Percentiles rank a stretch among this genome's conserved stretches.
phyloP scores from a whole-genome alignment of 768 basidiomycete species.

The Tremella fuciformis region DNA sequence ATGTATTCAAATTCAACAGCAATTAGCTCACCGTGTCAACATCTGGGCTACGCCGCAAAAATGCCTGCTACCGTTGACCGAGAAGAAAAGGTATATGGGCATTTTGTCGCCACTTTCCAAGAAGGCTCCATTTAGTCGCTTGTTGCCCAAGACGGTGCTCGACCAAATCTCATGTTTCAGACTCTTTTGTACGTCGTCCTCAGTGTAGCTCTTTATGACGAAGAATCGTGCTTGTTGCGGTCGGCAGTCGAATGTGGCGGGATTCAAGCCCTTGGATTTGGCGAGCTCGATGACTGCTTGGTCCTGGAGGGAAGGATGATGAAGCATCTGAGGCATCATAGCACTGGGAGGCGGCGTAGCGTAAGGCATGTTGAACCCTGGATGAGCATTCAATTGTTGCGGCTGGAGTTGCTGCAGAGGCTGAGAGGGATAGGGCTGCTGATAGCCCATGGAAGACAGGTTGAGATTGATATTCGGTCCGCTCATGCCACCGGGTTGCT shows the following conservation, averaged over 20 bases:
- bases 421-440: constrained; percentile 7
- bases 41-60: constrained; percentile 99
- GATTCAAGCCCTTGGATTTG: constrained; percentile 44
- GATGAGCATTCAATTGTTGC: not conserved
- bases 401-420: constrained; percentile 2
- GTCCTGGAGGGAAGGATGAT: not conserved
- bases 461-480: not conserved
- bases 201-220: constrained; percentile 96
- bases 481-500: not conserved
- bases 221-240: constrained; percentile 75
- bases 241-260: constrained; percentile 44
- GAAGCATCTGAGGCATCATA: not conserved
- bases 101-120: constrained; percentile 87
- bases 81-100: constrained; percentile 97
- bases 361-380: not conserved
- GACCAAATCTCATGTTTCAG: constrained; percentile 98
- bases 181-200: constrained; percentile 98
- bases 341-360: constrained; percentile 7
- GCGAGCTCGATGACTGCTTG: constrained; percentile 46
- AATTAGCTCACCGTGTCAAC: constrained; percentile 79
- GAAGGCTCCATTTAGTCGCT: constrained; percentile 94
- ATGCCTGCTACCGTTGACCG: constrained; percentile 81
- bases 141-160: constrained; percentile 94
- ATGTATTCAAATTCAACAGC: too few relatives aligned
- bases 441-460: constrained; percentile 2